Evolutionary conservation across 768 basidiomycete species (phyloP).

Genomic region (Tulasnella sp.): DNA sequence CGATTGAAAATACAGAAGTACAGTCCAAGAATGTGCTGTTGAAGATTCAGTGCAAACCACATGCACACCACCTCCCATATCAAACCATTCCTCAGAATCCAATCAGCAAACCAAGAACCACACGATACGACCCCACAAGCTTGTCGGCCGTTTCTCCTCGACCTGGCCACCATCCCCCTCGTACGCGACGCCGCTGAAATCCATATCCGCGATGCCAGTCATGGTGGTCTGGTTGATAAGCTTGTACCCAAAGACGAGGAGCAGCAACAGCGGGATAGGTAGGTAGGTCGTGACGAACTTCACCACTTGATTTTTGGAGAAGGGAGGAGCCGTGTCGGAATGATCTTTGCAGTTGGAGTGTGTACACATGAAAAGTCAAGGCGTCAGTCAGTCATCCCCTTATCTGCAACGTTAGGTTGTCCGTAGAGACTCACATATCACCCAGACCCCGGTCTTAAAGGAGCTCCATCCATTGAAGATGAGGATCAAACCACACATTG

Average conservation of each 20-base stretch:
- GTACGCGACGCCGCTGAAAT: constrained; percentile 1
- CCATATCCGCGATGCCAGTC: constrained; percentile 11
- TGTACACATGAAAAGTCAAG: background rate
- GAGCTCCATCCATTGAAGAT: constrained; percentile 20
- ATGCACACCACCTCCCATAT: too few species aligned
- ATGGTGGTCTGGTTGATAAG: constrained; percentile 16
- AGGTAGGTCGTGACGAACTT: constrained; percentile 15
- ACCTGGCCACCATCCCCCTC: background rate
- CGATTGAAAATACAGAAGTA: too few species aligned
- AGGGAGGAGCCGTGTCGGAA: background rate
- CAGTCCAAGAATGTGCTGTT: too few species aligned
- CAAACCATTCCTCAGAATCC: too few species aligned
- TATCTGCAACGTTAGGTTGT: too few species aligned
- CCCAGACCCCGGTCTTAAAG: constrained; percentile 7
- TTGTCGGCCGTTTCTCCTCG: background rate
- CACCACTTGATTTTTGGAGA: constrained; percentile 1
- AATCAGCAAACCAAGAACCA: constrained; percentile 6
- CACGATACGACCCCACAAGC: background rate
- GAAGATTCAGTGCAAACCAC: too few species aligned
- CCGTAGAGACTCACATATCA: background rate
- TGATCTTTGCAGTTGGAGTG: too few species aligned
- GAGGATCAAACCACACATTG: constrained; percentile 16
- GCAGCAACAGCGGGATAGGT: constrained; percentile 16
- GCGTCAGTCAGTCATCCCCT: background rate
- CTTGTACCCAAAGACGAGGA: constrained; percentile 20